phyloP scores from a whole-genome alignment of 805 yeast genomes.

The Cyberlindnera galapagoensis region DNA sequence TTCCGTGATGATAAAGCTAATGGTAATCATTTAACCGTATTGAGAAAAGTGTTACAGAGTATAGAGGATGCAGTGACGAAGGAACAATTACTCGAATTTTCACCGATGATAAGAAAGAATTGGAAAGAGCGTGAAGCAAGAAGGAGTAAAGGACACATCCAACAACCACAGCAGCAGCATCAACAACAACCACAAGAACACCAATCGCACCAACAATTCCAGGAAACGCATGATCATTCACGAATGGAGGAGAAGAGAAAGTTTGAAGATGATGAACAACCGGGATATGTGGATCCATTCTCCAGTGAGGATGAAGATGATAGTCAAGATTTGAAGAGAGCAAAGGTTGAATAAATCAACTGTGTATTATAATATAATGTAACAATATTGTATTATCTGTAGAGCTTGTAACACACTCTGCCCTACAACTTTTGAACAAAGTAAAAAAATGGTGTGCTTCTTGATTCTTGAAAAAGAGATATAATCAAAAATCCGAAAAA shows the following conservation, averaged over 20 bases:
- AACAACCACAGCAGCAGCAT: neutral
- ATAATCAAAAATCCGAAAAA: too few relatives aligned
- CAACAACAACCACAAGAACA: neutral
- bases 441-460: too few relatives aligned
- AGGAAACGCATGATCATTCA: neutral
- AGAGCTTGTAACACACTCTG: too few relatives aligned
- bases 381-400: too few relatives aligned
- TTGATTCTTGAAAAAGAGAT: too few relatives aligned
- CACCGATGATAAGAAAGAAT: slow-evolving; percentile 45
- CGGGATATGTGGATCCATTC: slow-evolving; percentile 2
- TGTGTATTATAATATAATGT: too few relatives aligned
- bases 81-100: slow-evolving; percentile 61
- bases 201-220: neutral
- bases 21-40: slow-evolving; percentile 81
- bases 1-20: slow-evolving; percentile 89
- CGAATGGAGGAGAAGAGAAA: neutral
- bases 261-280: slow-evolving; percentile 1
- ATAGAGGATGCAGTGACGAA: slow-evolving; percentile 81
- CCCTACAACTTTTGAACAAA: too few relatives aligned
- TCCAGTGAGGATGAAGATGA: slow-evolving; percentile 1
- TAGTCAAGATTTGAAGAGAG: neutral
- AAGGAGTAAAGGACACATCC: slow-evolving; percentile 10
- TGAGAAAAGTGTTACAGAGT: slow-evolving; percentile 73
- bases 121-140: slow-evolving; percentile 56
- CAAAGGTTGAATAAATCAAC: slow-evolving; percentile 1